phyloP scores from a whole-genome alignment of 106 monocot genomes.

The Dactylorhiza incarnata region DNA sequence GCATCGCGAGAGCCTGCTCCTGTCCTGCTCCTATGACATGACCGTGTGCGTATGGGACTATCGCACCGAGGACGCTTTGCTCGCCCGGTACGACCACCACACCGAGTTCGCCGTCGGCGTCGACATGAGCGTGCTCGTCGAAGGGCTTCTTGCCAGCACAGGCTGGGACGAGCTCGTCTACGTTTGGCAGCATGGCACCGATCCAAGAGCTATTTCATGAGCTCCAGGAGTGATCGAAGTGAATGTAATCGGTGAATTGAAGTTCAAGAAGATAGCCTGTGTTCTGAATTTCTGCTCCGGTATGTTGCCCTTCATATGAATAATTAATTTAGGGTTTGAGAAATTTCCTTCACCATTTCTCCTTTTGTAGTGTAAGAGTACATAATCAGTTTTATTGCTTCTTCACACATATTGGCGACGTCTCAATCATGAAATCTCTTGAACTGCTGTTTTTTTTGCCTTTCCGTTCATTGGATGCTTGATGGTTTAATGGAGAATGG shows the following conservation, averaged over 20 bases:
- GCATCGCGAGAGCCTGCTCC: constrained; percentile 51
- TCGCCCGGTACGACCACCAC: constrained; percentile 71
- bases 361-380: not conserved
- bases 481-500: constrained; percentile 2
- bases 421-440: not conserved
- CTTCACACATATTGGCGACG: not conserved
- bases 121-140: constrained; percentile 91
- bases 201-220: constrained; percentile 38
- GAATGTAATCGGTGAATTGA: not conserved
- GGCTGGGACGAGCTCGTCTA: constrained; percentile 96
- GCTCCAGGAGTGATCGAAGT: not conserved
- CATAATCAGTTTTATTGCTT: not conserved
- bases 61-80: constrained; percentile 49
- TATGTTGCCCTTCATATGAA: not conserved
- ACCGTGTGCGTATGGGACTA: constrained; percentile 83
- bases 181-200: constrained; percentile 87
- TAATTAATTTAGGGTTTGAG: not conserved
- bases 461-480: not conserved
- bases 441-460: not conserved
- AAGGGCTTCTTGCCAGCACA: constrained; percentile 77
- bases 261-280: not conserved
- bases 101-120: constrained; percentile 84
- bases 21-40: constrained; percentile 95
- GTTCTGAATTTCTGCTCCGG: not conserved
- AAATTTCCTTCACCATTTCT: not conserved